Base-by-base conservation (phyloP, 2,329 filamentous ascomycete species). In the Orbilia oligospora region DNA sequence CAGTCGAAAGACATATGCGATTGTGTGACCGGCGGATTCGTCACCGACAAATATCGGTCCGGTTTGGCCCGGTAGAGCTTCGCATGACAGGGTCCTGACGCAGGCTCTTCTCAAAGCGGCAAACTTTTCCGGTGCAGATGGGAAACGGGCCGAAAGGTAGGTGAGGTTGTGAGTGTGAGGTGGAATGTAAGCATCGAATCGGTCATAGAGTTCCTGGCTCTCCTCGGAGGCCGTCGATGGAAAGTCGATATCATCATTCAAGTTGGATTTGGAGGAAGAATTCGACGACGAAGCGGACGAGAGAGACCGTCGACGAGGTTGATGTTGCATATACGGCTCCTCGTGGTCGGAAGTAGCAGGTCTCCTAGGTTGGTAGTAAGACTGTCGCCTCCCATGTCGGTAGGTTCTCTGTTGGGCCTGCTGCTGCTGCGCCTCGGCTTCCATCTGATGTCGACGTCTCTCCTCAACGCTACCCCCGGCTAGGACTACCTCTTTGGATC, bases 31-130 rank as follows among this genome's bases (percentile, higher is more conserved):
- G 0, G 90, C 88, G 0, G 88, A 83, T 0, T 89, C 87, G 81
- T 92, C 90, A 33, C 90, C 90, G 76, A 92, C 91, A 83, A 92
- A 91, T 67, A 92, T 90, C 33, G 90, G 89, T 0, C 90, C 90
- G 1, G 90, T 90, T 1, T 87, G 85, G 9, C 89, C 88, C 0
- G 90, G 90, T 0, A 91, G 86, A 0, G 89, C 91, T 82, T 92
- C 90, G 80, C 90, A 89, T 1, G 90, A 91, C 9, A 92, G 86
- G 0, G 90, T 91, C 38, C 90, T 88, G 55, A 92, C 85, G 81
- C 90, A 92, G 0, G 90, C 90, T 58, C 90, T 89, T 61, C 90
- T 89, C 64, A 92, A 87, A 48, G 90, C 88, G n/a, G 89, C 89
- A 84, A 91, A 92, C 6, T 89, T 90, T n/a, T 86, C 85, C 14